A percentile compares a stretch with the other conserved stretches of the same genome.
Conservation (phyloP, 371 early-diverging fungal species). For the Blakeslea trispora region DNA sequence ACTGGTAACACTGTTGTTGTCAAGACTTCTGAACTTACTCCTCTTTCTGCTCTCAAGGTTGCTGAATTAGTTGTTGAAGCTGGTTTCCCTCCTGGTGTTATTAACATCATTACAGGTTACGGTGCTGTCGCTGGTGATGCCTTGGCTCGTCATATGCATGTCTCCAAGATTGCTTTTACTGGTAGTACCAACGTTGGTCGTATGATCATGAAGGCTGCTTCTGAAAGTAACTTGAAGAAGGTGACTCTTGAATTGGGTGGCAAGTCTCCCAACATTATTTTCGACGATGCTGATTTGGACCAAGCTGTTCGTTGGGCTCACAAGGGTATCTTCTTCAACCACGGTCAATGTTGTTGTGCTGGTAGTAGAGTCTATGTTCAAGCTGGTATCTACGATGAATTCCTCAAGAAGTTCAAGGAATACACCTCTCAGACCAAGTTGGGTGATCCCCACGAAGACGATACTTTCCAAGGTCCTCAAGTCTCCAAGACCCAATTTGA, state of each 20-base stretch:
- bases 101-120: constrained; percentile 69
- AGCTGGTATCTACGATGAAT: constrained; percentile 71
- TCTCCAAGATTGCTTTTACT: constrained; percentile 66
- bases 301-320: constrained; percentile 73
- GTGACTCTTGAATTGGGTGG: constrained; percentile 82
- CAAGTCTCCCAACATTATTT: constrained; percentile 89
- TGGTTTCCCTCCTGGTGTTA: constrained; percentile 64
- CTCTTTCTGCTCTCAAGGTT: constrained; percentile 52
- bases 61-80: constrained; percentile 54
- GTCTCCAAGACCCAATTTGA: constrained; percentile 78
- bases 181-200: constrained; percentile 63
- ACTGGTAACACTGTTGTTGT: constrained; percentile 83
- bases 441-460: constrained; percentile 60
- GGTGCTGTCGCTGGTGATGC: constrained; percentile 47
- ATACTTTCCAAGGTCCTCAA: constrained; percentile 72
- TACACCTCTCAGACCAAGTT: constrained; percentile 58
- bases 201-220: constrained; percentile 53
- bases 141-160: constrained; percentile 43
- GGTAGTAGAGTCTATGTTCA: constrained; percentile 89
- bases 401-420: constrained; percentile 64
- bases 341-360: constrained; percentile 86
- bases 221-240: constrained; percentile 75
- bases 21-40: constrained; percentile 85
- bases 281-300: constrained; percentile 82
- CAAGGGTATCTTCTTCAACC: constrained; percentile 76